Conservation (phyloP, 177 flowering plant species). For the Vitis hybrid region DNA sequence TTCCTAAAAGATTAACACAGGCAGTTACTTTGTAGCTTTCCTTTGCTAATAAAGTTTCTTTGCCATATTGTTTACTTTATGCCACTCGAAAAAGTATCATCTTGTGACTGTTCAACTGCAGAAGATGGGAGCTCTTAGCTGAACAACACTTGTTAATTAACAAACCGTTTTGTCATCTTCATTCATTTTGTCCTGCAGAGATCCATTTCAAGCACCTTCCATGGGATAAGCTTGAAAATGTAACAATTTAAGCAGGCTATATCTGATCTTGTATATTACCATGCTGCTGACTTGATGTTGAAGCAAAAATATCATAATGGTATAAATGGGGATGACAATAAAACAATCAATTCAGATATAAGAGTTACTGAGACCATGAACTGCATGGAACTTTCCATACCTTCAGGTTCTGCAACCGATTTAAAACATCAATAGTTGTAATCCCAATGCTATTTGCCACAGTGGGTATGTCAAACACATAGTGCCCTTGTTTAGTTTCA, state of each 20-base stretch:
- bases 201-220: neutral
- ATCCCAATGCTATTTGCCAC: conserved; percentile 68
- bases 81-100: neutral
- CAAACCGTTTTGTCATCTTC: neutral
- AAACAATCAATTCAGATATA: neutral
- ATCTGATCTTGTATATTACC: too few relatives aligned
- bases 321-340: neutral
- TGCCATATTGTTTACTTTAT: neutral
- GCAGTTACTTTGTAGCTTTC: neutral
- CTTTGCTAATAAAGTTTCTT: neutral
- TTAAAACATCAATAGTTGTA: conserved; percentile 46
- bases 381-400: conserved; percentile 27
- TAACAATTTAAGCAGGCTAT: too few relatives aligned
- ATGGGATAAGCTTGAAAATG: too few relatives aligned
- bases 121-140: neutral
- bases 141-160: neutral
- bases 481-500: conserved; percentile 72
- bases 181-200: neutral
- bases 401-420: conserved; percentile 71
- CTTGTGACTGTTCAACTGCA: neutral
- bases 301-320: too few relatives aligned
- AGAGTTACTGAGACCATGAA: neutral
- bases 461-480: conserved; percentile 80
- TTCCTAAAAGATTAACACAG: neutral
- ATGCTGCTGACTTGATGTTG: too few relatives aligned